Conservation (phyloP, 345 rosid genomes). For the Tarenaya hassleriana region DNA sequence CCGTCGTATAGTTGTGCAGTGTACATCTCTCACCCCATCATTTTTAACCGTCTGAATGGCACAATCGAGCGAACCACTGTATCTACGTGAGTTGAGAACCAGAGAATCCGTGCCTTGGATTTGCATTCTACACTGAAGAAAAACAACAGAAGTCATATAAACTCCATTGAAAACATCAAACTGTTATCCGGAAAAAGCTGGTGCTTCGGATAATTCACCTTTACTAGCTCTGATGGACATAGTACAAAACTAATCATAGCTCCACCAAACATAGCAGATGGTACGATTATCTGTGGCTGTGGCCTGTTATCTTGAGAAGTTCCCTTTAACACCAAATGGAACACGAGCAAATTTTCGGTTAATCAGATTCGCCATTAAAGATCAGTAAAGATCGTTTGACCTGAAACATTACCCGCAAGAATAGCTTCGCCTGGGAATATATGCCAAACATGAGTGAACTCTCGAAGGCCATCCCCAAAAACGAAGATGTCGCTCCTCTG, state of each 20-base stretch:
- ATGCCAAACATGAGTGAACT: conserved; percentile 88
- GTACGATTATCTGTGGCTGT: conserved; percentile 60
- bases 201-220: conserved; percentile 38
- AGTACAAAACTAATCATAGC: conserved; percentile 79
- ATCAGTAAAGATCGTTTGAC: conserved; percentile 1
- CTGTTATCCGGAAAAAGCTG: neutral
- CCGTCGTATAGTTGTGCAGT: conserved; percentile 9
- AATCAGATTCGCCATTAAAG: neutral
- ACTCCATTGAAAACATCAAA: conserved; percentile 20
- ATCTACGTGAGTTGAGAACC: conserved; percentile 57
- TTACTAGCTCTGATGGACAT: conserved; percentile 84
- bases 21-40: conserved; percentile 70
- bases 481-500: conserved; percentile 83
- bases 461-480: conserved; percentile 84
- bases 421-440: conserved; percentile 86
- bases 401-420: conserved; percentile 44
- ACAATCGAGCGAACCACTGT: conserved; percentile 73
- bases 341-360: neutral
- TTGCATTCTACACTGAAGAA: conserved; percentile 96
- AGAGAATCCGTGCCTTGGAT: conserved; percentile 81
- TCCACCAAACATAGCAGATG: conserved; percentile 89
- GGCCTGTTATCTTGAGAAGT: conserved; percentile 45
- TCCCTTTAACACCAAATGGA: conserved; percentile 36
- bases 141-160: conserved; percentile 33
- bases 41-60: conserved; percentile 61